phyloP scores from a whole-genome alignment of 495 filamentous ascomycete genomes.

The Neurospora hispaniola region DNA sequence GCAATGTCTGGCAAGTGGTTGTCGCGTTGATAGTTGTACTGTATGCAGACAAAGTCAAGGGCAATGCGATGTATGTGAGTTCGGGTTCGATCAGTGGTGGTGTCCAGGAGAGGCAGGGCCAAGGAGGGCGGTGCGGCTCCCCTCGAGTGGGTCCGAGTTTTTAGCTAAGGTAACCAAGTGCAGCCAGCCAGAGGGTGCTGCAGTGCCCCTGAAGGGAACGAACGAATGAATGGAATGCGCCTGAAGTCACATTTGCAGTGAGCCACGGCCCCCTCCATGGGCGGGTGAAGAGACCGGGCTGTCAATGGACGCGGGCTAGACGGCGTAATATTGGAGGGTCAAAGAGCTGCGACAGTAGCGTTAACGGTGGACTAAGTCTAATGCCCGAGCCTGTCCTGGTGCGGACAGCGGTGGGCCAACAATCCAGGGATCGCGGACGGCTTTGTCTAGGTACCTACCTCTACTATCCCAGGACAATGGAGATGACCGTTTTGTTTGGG shows the following conservation, averaged over 20 bases:
- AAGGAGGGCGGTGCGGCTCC: slow-evolving; percentile 23
- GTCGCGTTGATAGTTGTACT: not conserved
- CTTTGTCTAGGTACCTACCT: not conserved
- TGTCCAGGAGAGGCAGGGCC: slow-evolving; percentile 22
- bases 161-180: not conserved
- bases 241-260: not conserved
- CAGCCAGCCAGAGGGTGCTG: not conserved
- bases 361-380: not conserved
- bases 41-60: slow-evolving; percentile 12
- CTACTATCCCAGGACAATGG: not conserved
- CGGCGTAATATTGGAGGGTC: not conserved
- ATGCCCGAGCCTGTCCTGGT: not conserved
- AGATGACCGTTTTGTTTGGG: not conserved
- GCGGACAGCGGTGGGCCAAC: not conserved
- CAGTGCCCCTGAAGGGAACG: not conserved
- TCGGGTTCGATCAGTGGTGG: slow-evolving; percentile 3
- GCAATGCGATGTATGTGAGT: not conserved
- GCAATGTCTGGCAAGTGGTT: slow-evolving; percentile 2
- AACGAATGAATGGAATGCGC: not conserved
- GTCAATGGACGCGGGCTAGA: not conserved
- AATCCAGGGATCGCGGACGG: not conserved
- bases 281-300: not conserved
- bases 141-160: slow-evolving; percentile 17
- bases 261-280: not conserved
- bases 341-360: not conserved